These are phyloP conservation scores for Abrus pulchellus DNA, from an alignment of 306 rosid species.

Conservation along the genomic window DNA sequence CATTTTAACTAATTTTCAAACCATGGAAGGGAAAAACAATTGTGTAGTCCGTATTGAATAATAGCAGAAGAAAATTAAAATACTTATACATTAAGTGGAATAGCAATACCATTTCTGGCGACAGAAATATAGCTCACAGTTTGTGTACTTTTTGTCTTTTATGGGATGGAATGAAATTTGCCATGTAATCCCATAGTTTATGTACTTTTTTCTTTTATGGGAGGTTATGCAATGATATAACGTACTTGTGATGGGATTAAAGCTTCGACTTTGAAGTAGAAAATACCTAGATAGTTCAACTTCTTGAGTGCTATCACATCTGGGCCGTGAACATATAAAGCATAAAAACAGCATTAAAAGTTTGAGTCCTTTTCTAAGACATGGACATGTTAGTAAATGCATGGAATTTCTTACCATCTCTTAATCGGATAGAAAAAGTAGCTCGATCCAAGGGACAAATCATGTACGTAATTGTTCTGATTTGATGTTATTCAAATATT, in stretches of 20 bases:
- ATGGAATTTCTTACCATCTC: not conserved
- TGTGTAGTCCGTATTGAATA: constrained; percentile 19
- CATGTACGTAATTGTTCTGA: not conserved
- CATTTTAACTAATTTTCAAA: constrained; percentile 23
- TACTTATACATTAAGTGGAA: constrained; percentile 15
- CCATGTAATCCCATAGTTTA: not conserved
- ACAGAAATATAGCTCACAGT: not conserved
- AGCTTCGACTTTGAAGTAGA: not conserved
- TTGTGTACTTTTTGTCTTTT: too few species aligned
- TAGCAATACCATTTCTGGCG: not conserved
- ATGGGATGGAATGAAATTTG: constrained; percentile 10
- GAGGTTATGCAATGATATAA: not conserved
- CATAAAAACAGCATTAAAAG: not conserved
- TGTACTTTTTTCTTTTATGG: not conserved
- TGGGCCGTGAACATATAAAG: not conserved
- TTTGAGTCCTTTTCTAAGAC: constrained; percentile 9
- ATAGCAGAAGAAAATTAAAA: constrained; percentile 21
- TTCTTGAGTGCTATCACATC: not conserved
- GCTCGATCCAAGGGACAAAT: not conserved
- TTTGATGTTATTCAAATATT: not conserved
- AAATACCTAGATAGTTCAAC: not conserved
- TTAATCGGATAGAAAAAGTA: not conserved
- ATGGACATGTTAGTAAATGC: constrained; percentile 8
- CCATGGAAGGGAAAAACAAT: constrained; percentile 34
- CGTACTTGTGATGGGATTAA: constrained; percentile 16